Base-by-base conservation (phyloP, 306 rosid genomes). In the Trichosanthes truncata region DNA sequence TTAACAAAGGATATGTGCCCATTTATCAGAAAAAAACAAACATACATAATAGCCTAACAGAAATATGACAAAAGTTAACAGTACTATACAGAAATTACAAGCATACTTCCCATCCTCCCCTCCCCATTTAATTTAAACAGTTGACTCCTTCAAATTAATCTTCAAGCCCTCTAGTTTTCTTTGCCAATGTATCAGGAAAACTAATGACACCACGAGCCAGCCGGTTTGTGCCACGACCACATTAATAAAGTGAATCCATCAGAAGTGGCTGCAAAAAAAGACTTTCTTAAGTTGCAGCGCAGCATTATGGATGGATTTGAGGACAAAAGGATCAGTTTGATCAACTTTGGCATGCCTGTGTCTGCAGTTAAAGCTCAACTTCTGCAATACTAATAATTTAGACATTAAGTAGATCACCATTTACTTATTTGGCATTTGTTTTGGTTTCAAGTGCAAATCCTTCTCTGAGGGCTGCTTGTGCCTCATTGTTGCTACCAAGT, bases 391-490 rank as follows among this genome's bases (percentile, higher is more conserved):
- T 68, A 68, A 21, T 41, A 40, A 21, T 14, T 49, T 49, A 48
- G 78, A 49, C 17, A 74, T n/a, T 8, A 25, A 72, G 53, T 65
- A 33, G 73, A 31, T 74, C 60, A 29, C 38, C 78, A 26, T 72
- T 46, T 46, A 45, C 23, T 49, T 74, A 48, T 74, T 74, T 74
- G 63, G 84, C 51, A 35, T 63, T 83, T 85, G 88, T 71, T 57
- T 38, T 79, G 25, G 74, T 26, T 84, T 95, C 99, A 60, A 93
- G 93, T 20, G 80, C 75, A 45, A 85, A 87, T 79, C 91, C 99
- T 79, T 95, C 97, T 86, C 85, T 91, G 76, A 93, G 91, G 20
- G 97, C 91, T 65, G 79, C 88, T 77, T 87, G 97, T 31, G 97
- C 99, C 79, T 95, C 97, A 26, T 56, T 86, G 74, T 88, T 88